Conservation (phyloP, 129 eudicot genomes). For the Lactuca sativa region DNA sequence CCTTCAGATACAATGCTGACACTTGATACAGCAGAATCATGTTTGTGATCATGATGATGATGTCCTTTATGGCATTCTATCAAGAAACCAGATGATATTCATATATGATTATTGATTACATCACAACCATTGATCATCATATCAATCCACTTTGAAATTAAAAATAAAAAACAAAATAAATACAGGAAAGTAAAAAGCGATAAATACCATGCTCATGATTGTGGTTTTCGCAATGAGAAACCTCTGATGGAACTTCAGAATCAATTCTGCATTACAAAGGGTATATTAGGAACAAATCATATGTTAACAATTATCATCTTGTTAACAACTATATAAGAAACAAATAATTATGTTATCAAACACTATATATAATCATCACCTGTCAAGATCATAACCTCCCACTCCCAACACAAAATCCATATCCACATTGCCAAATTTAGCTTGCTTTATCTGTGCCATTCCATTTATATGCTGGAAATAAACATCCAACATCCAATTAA, state of each 20-base stretch:
- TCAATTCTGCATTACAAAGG: slow-evolving; percentile 65
- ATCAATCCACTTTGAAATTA: background rate
- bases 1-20: slow-evolving; percentile 97
- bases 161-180: background rate
- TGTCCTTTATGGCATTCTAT: slow-evolving; percentile 67
- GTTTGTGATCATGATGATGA: slow-evolving; percentile 76
- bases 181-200: slow-evolving; percentile 4
- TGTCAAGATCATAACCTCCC: slow-evolving; percentile 98
- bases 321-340: slow-evolving; percentile 1
- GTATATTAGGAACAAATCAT: background rate
- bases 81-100: background rate
- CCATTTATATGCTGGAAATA: slow-evolving; percentile 76
- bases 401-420: slow-evolving; percentile 95
- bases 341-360: background rate
- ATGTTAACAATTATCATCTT: slow-evolving; percentile 3
- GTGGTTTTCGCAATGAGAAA: slow-evolving; percentile 53
- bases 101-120: background rate
- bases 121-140: background rate
- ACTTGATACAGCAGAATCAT: slow-evolving; percentile 93
- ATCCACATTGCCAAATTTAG: slow-evolving; percentile 74
- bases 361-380: slow-evolving; percentile 42
- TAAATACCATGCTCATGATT: slow-evolving; percentile 54
- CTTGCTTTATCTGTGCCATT: slow-evolving; percentile 81
- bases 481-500: slow-evolving; percentile 6
- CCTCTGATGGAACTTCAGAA: slow-evolving; percentile 61